Base-by-base conservation (phyloP, 2,329 filamentous ascomycete genomes). In the Thielaviopsis ethacetica region DNA sequence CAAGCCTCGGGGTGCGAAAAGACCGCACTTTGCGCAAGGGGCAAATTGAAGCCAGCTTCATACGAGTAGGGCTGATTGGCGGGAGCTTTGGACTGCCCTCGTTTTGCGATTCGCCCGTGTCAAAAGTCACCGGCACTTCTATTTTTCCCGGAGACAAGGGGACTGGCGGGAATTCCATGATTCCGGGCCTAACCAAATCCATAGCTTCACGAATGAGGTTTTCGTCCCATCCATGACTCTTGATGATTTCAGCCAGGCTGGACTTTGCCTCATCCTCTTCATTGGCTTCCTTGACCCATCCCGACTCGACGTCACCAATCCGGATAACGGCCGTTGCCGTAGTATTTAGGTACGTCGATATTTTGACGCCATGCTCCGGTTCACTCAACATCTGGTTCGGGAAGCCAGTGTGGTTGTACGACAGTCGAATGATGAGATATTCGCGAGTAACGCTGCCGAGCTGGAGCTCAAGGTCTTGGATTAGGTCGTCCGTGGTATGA, bases 331-430 rank as follows among this genome's bases (percentile, higher is more conserved):
- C 80, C 2, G 71, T 76, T 5, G 71, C 76, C 15, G 71, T 73
- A 4, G 81, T 84, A 63, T 79, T 73, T 22, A 83, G 66, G 15
- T 66, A 72, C 34, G 78, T 84, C 9, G 41, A 47, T 30, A 51
- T 59, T 13, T 53, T 58, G 49, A 61, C 49, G 10, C 60, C 57
- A n/a, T 59, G 21, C 7, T 59, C 47, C 7, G 60, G 57, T 10
- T 58, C 38, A 30, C 53, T 57, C 1, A 21, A 17, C 22, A 26
- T 41, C 30, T 61, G 57, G 34, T 61, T 55, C 0, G 75, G 72
- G 65, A 83, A 82, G 0, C 73, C 76, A 0, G 81, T 79, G 64
- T 84, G 79, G 1, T 71, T 71, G 64, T 83, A 84, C 6, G 70
- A 75, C 7, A 84, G 63, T 21, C 71, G 70, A 17, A 83, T 70